phyloP scores from a whole-genome alignment of 495 filamentous ascomycete genomes.

The Lentithecium fluviatile region DNA sequence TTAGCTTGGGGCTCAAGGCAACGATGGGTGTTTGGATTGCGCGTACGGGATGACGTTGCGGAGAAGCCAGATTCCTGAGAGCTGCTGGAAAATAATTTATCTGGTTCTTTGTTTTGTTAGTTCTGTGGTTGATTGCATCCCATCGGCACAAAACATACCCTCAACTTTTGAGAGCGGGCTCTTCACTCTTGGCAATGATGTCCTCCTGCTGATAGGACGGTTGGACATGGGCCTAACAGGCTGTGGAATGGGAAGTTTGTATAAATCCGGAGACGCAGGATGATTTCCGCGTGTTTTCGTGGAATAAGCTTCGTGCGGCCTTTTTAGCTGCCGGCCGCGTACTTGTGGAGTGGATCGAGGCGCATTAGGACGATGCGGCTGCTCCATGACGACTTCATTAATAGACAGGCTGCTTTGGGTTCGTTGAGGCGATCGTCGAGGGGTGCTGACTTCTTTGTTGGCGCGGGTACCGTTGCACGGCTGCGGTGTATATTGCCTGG shows the following conservation, averaged over 20 bases:
- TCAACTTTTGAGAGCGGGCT: conserved; percentile 13
- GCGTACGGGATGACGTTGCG: conserved; percentile 12
- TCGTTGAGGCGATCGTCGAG: neutral
- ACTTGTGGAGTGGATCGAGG: neutral
- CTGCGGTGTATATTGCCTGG: conserved; percentile 1
- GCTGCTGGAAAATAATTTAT: neutral
- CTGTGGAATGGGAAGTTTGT: neutral
- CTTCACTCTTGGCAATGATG: conserved; percentile 1
- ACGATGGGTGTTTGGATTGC: neutral
- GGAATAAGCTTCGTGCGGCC: neutral
- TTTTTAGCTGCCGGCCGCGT: neutral
- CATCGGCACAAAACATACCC: neutral
- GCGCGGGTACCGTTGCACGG: neutral
- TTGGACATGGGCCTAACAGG: neutral
- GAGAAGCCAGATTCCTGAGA: conserved; percentile 9
- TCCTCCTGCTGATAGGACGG: neutral
- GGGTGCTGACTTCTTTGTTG: neutral
- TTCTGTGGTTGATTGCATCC: no score
- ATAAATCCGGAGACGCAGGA: no score
- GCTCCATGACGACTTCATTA: conserved; percentile 9
- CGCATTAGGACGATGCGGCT: conserved; percentile 2
- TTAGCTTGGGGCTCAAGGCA: neutral
- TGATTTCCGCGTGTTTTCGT: neutral
- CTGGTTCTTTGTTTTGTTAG: neutral
- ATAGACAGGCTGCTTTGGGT: conserved; percentile 14